Conservation (phyloP, 2,329 filamentous ascomycete genomes). For the Ophiostoma quercus region DNA sequence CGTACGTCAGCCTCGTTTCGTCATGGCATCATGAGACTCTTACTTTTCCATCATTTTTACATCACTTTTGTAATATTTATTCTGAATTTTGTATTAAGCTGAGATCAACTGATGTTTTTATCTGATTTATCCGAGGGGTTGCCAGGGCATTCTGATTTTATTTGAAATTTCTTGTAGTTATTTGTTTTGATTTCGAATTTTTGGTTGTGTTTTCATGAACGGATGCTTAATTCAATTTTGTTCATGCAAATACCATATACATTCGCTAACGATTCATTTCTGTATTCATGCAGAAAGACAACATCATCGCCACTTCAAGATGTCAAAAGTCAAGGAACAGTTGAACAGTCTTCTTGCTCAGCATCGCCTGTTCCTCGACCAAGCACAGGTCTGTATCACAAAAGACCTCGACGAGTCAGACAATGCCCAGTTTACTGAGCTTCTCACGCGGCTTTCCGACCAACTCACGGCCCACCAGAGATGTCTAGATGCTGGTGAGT, state of each 20-base stretch:
- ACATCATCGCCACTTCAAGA: not conserved
- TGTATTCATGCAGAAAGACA: not conserved
- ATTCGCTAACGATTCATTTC: not conserved
- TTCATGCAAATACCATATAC: not conserved
- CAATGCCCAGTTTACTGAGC: not conserved
- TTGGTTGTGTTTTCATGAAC: no score
- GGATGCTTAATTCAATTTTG: no score
- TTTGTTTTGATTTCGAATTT: no score
- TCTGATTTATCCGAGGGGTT: not conserved
- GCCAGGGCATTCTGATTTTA: not conserved
- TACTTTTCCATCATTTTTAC: not conserved
- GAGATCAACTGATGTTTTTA: no score
- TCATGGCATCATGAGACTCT: not conserved
- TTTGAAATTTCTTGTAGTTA: not conserved
- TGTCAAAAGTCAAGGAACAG: not conserved
- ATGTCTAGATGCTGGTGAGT: slow-evolving; percentile 1
- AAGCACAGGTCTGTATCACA: slow-evolving; percentile 11
- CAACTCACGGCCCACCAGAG: not conserved
- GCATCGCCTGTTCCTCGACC: slow-evolving; percentile 18
- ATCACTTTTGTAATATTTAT: not conserved
- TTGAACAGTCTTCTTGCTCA: slow-evolving; percentile 8
- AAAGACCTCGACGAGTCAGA: not conserved
- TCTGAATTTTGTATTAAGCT: not conserved
- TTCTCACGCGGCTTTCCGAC: not conserved
- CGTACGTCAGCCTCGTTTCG: not conserved